phyloP scores from a whole-genome alignment of 164 flowering plant species.

The Magnolia kwangsiensis region DNA sequence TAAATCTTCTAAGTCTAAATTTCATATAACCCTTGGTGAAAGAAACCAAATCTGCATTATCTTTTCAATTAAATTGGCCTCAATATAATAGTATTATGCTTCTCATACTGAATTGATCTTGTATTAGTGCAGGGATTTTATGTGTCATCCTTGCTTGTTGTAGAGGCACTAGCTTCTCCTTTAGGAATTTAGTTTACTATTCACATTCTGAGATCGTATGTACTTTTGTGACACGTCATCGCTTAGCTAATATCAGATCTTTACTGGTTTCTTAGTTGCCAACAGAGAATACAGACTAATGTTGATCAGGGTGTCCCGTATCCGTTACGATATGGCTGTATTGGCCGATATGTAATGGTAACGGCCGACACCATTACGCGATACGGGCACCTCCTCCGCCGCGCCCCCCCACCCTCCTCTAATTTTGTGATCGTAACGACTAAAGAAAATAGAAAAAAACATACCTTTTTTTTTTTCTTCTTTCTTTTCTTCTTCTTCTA shows the following conservation, averaged over 20 bases:
- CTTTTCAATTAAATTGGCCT: background rate
- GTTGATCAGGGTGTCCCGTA: no score
- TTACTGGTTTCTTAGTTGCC: background rate
- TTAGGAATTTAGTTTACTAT: background rate
- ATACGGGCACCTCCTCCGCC: no score
- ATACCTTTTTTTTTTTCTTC: no score
- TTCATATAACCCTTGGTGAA: background rate
- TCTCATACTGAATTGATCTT: background rate
- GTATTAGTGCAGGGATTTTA: background rate
- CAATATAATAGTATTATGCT: background rate
- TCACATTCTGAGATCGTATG: background rate
- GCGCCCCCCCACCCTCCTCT: no score
- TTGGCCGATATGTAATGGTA: no score
- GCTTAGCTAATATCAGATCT: background rate
- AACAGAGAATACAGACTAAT: background rate
- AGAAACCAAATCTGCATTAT: background rate
- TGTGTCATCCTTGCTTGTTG: background rate
- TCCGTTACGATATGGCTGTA: no score
- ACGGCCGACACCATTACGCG: no score
- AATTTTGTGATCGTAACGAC: no score
- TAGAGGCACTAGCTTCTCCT: background rate
- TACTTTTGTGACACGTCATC: no score
- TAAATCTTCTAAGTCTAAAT: background rate
- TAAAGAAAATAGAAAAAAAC: no score
- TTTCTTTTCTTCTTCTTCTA: no score